A percentile compares a stretch with the other conserved stretches of the same genome.
phyloP scores from a whole-genome alignment of 345 rosid genomes.

The Melaleuca quinquenervia region DNA sequence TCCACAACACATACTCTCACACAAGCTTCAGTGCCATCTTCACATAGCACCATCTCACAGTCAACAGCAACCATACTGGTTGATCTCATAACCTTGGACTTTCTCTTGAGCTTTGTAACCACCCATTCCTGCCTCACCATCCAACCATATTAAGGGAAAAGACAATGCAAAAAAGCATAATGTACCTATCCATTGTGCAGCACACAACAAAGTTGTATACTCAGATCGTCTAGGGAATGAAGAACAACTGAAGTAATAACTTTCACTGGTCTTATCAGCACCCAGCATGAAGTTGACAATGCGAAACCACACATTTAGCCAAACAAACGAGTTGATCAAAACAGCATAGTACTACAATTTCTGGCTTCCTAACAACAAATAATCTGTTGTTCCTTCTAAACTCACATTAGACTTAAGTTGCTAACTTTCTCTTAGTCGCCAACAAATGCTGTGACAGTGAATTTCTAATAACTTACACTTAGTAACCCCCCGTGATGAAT shows the following conservation, averaged over 20 bases:
- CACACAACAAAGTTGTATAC: not conserved
- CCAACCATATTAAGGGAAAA: not conserved
- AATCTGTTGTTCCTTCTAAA: not conserved
- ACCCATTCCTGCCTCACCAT: constrained; percentile 61
- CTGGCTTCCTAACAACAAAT: not conserved
- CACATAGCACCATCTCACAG: constrained; percentile 98
- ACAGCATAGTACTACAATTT: not conserved
- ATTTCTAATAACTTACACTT: not conserved
- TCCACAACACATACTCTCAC: constrained; percentile 74
- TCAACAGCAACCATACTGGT: constrained; percentile 65
- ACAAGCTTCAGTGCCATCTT: constrained; percentile 84
- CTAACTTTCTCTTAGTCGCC: not conserved
- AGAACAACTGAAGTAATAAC: not conserved
- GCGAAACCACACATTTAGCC: not conserved
- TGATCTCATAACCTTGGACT: constrained; percentile 28
- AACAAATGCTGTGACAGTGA: not conserved
- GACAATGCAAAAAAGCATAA: not conserved
- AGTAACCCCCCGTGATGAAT: not conserved
- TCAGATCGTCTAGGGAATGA: not conserved
- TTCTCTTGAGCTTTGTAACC: constrained; percentile 31
- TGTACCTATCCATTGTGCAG: not conserved
- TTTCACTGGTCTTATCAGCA: not conserved
- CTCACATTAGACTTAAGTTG: not conserved
- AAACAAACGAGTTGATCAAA: not conserved
- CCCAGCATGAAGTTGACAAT: not conserved